A percentile compares a stretch with the other conserved stretches of the same genome.
phyloP scores from a whole-genome alignment of 257 asterid genomes.

The Nicotiana knightiana region DNA sequence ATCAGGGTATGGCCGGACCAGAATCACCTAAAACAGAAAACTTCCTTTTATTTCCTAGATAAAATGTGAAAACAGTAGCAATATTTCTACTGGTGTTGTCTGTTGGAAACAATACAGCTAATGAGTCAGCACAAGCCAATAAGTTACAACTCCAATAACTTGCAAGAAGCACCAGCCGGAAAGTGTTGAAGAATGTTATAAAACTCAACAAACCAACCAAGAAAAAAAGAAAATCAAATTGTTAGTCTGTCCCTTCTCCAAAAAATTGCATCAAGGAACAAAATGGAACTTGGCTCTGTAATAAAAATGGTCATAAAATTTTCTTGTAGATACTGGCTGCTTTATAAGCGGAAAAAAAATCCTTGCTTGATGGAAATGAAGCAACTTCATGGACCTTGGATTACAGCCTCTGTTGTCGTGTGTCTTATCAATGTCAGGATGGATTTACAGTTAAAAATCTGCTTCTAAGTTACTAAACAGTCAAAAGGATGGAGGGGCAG shows the following conservation, averaged over 20 bases:
- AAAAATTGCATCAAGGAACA: neutral
- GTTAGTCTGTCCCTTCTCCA: neutral
- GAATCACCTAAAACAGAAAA: neutral
- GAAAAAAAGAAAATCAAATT: neutral
- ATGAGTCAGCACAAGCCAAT: neutral
- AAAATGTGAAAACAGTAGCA: neutral
- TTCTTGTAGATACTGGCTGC: neutral
- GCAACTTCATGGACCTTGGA: neutral
- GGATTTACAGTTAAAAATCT: neutral
- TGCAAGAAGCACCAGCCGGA: neutral
- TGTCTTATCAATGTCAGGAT: neutral
- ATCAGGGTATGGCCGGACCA: too few species aligned
- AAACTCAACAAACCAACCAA: neutral
- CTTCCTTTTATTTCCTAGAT: slow-evolving; percentile 1
- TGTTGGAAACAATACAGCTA: neutral
- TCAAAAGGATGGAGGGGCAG: neutral
- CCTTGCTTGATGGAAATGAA: neutral
- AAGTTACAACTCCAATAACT: neutral
- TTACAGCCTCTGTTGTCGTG: neutral
- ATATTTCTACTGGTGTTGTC: neutral
- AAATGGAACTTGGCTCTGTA: neutral
- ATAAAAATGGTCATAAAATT: neutral
- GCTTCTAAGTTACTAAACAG: neutral
- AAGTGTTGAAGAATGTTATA: neutral
- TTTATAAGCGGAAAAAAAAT: neutral